Percentiles rank a stretch among this genome's conserved stretches.
phyloP scores from a whole-genome alignment of 2,329 filamentous ascomycete species.

The Berkeleyomyces basicola region DNA sequence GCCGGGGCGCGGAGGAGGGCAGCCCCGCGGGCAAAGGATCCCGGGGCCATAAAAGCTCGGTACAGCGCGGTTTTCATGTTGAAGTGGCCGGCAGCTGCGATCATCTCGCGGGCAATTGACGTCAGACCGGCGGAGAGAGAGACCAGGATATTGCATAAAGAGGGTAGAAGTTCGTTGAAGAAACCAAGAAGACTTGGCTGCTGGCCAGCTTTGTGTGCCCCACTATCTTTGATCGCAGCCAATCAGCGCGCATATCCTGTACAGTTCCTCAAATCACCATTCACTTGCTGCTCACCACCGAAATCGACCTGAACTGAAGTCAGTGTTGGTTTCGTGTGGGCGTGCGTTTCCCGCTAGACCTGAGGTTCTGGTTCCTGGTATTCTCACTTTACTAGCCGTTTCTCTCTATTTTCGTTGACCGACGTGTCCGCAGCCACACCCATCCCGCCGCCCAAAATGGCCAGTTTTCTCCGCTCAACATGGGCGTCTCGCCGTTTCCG shows the following conservation, averaged over 20 bases:
- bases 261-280: no score
- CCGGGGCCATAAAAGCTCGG: conserved; percentile 9
- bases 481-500: conserved; percentile 11
- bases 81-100: conserved; percentile 2
- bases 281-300: no score
- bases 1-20: conserved; percentile 27
- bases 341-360: no score
- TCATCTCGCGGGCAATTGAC: not conserved
- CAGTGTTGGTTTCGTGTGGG: no score
- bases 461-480: conserved; percentile 10
- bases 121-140: not conserved
- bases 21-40: conserved; percentile 27
- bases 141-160: not conserved
- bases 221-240: not conserved
- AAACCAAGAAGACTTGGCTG: not conserved
- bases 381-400: no score
- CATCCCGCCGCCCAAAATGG: conserved; percentile 3
- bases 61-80: conserved; percentile 23
- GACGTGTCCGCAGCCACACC: not conserved
- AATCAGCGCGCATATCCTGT: not conserved
- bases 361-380: no score
- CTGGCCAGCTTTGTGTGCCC: not conserved
- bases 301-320: no score
- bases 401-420: no score
- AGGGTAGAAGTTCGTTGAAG: not conserved